Base-by-base conservation (phyloP, 1,139 yeast species). In the Scheffersomyces quercinus region DNA sequence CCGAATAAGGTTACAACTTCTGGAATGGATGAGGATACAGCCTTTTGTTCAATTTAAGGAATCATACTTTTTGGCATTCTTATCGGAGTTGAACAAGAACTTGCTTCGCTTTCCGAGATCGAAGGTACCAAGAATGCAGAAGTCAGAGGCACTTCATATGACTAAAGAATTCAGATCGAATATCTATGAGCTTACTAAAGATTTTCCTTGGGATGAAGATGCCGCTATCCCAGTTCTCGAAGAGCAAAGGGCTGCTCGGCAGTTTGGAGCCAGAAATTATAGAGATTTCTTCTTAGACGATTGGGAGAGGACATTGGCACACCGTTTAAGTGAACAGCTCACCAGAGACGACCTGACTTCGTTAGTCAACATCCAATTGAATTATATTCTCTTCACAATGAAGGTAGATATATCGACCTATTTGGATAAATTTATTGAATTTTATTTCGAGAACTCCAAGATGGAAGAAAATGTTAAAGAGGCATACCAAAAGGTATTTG, bases 21-120 rank as follows among this genome's bases (percentile, higher is more conserved):
- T 60, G 7, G 70, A 71, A 45, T 74, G 79, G 79, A 62, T 71
- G 58, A 56, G 58, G 20, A 44, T 73, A 12, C 58, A 62, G 32
- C 78, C 78, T 0, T 70, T 71, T 43, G 51, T 55, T 12, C 65
- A 66, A 44, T 64, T 68, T 41, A 58, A 64, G 32, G 67, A 63
- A 37, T 52, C 61, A 3, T 67, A 49, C 37, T 43, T 44, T 29
- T 41, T 43, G 14, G 49, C 47, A 10, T 48, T 49, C 33, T 29
- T 46, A 31, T 44, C 45, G 8, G 52, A 48, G 36, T 40, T 52
- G 40, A 37, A 40, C 10, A 41, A 42, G 13, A 45, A 46, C 26
- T 39, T 47, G 40, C 42, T 3, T 29, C 49, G 49, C 5, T 51
- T 52, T 34, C 31, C 46, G 9, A 44, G 43, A 2, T 40, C 48